Base-by-base conservation (phyloP, 352 stramenopile genomes). In the Pythium myriotylum region DNA sequence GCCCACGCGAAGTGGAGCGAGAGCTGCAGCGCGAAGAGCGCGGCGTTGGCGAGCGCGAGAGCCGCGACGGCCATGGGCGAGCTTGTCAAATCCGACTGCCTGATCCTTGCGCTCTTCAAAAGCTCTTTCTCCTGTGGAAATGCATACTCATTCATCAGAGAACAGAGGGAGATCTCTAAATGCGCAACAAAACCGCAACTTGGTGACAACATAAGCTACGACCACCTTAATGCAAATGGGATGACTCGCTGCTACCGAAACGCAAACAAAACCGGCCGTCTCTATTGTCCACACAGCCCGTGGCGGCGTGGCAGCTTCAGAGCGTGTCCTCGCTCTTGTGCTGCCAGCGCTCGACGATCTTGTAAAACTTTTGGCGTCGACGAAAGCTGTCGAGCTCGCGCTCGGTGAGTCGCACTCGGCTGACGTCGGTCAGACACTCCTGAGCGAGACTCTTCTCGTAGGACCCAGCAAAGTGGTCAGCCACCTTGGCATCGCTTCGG, bases 351-450 rank as follows among this genome's bases (percentile, higher is more conserved):
- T 63, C 54, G 17, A 32, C 47, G 16, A 46, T 59, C 42, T 62
- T 52, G 52, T 87, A 68, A 16, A 84, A 73, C 53, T 71, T 61
- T 60, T 88, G 79, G 9, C 82, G 74, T 3, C 65, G 59, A 2
- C 71, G 57, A 33, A 88, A 81, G 13, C 37, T 67, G 9, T 79
- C 65, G 19, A 68, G 57, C 56, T 91, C 74, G 0, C 35, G 60
- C 0, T 67, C 59, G 0, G 67, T 71, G 33, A 91, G 74, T 9
- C 53, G 53, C 42, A 89, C 51, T 14, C 55, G 53, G 24, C 72
- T 79, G 19, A 89, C 59, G 58, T 84, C 70, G 22, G 88, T 86
- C 5, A 72, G 75, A 49, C 83, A 92, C 40, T 85, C 72, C 49
- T 88, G 77, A 1, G 54, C 52, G 29, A 89, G 56, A 14, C 70